These are phyloP conservation scores for Pythium inflatum DNA, from an alignment of 352 stramenopile species.

Conservation along the genomic window DNA sequence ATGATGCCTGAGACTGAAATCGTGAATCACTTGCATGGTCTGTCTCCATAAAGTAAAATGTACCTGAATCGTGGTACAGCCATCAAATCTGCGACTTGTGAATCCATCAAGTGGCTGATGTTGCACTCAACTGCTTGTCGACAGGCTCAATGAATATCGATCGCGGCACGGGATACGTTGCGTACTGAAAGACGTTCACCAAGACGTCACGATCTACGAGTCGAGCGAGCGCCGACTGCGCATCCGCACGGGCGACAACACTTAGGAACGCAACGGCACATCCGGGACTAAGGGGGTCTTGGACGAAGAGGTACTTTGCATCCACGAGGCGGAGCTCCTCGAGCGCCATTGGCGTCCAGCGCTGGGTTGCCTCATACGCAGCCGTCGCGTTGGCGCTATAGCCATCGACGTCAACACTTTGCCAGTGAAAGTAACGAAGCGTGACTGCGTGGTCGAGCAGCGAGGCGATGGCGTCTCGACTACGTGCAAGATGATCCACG, in stretches of 20 bases:
- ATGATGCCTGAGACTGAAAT: no score
- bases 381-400: neutral
- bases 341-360: neutral
- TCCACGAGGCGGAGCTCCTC: neutral
- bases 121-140: no score
- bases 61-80: neutral
- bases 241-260: neutral
- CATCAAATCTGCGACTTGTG: no score
- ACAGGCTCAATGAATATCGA: neutral
- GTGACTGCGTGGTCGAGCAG: neutral
- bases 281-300: neutral
- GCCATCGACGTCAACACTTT: neutral
- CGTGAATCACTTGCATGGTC: no score
- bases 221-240: neutral
- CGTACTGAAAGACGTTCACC: slow-evolving; percentile 2
- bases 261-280: slow-evolving; percentile 1
- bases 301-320: neutral
- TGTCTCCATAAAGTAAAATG: neutral
- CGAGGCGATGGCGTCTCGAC: neutral
- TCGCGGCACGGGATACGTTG: neutral
- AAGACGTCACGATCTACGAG: neutral
- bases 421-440: neutral
- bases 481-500: neutral
- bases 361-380: neutral
- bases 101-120: no score